Evolutionary conservation across 192 early-diverging fungal genomes (phyloP).

Genomic region (Anaeromyces robustus): DNA sequence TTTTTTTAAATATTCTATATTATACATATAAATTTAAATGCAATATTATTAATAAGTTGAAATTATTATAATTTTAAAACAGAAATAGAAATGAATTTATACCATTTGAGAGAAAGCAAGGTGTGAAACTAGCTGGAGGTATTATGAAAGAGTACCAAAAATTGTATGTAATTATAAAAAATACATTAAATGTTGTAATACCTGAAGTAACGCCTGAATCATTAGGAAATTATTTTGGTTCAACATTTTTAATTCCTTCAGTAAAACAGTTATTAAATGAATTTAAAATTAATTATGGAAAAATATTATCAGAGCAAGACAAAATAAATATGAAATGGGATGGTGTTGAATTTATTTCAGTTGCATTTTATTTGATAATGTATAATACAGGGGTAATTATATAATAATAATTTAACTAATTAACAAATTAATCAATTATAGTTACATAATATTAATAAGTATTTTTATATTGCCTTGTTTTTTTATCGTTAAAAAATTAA

Average conservation of each 20-base stretch:
- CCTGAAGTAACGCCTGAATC: neutral
- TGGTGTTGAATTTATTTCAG: neutral
- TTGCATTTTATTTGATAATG: neutral
- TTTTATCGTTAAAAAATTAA: too few species aligned
- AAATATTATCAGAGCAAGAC: neutral
- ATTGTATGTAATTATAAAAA: neutral
- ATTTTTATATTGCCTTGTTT: too few species aligned
- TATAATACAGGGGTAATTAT: neutral
- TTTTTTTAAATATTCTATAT: too few species aligned
- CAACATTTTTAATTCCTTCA: neutral
- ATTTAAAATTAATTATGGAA: neutral
- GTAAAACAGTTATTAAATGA: neutral
- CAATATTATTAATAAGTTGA: too few species aligned
- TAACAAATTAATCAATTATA: too few species aligned
- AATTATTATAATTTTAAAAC: neutral
- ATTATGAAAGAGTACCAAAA: neutral
- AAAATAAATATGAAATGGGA: neutral
- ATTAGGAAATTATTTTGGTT: neutral
- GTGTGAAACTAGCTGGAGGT: neutral
- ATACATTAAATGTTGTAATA: neutral
- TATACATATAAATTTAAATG: too few species aligned
- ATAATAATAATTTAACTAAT: too few species aligned
- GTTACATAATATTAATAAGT: too few species aligned
- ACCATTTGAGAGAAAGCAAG: neutral
- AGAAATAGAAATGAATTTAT: neutral